Conservation (phyloP, 495 filamentous ascomycete genomes). For the Penicillium longicatenatum region DNA sequence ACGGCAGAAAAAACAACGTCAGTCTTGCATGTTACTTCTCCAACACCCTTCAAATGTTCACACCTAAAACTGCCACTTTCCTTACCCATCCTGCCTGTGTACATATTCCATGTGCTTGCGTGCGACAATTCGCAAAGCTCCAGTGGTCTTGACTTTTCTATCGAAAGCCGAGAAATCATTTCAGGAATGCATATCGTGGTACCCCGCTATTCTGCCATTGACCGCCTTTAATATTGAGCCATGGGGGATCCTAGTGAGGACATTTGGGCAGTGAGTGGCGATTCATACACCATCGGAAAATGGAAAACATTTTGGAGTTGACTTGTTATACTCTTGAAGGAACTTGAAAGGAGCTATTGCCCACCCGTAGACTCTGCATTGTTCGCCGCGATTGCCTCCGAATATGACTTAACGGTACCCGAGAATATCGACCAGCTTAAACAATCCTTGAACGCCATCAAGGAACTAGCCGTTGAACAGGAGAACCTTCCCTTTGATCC, state of each 20-base stretch:
- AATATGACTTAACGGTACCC: slow-evolving; percentile 59
- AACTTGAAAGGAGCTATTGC: slow-evolving; percentile 55
- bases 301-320: neutral
- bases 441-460: slow-evolving; percentile 57
- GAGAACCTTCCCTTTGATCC: slow-evolving; percentile 76
- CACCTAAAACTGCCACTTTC: neutral
- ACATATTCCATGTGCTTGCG: neutral
- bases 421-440: slow-evolving; percentile 54
- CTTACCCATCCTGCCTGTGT: neutral
- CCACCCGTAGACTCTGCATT: slow-evolving; percentile 64
- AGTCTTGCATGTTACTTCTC: neutral
- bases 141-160: neutral
- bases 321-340: slow-evolving; percentile 22
- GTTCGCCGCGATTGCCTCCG: slow-evolving; percentile 63
- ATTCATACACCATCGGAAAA: neutral
- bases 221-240: neutral
- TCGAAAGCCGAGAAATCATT: neutral
- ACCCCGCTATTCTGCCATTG: neutral
- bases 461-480: slow-evolving; percentile 60
- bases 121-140: neutral
- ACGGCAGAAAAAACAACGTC: neutral
- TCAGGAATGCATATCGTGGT: neutral
- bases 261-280: slow-evolving; percentile 1
- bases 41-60: neutral
- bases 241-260: neutral